Evolutionary conservation across 1,284 basidiomycete species (phyloP).

Genomic region (Papiliotrema fonsecae): DNA sequence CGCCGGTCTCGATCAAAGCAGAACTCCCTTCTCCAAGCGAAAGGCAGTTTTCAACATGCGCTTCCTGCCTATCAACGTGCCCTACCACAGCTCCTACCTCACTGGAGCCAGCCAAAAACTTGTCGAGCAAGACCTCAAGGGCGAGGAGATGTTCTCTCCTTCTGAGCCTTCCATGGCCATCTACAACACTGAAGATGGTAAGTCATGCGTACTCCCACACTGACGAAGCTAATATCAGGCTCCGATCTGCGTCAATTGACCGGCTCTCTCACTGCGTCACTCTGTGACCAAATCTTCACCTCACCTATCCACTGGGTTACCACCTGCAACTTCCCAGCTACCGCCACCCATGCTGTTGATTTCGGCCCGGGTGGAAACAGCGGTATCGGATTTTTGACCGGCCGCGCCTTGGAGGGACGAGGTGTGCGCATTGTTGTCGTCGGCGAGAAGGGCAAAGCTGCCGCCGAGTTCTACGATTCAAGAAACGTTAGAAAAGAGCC

Average conservation of each 20-base stretch:
- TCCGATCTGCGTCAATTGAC: slow-evolving; percentile 67
- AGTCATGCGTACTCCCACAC: slow-evolving; percentile 37
- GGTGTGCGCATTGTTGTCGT: slow-evolving; percentile 83
- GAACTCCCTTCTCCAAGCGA: slow-evolving; percentile 86
- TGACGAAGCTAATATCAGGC: slow-evolving; percentile 52
- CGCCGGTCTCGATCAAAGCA: slow-evolving; percentile 84
- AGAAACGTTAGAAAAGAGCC: slow-evolving; percentile 67
- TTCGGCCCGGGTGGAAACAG: slow-evolving; percentile 93
- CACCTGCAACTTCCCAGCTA: slow-evolving; percentile 80
- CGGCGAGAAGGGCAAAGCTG: slow-evolving; percentile 78
- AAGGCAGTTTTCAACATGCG: slow-evolving; percentile 89
- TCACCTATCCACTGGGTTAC: slow-evolving; percentile 87
- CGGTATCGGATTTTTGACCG: slow-evolving; percentile 87
- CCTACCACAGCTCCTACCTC: slow-evolving; percentile 90
- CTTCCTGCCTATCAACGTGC: slow-evolving; percentile 90
- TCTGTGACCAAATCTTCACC: slow-evolving; percentile 91
- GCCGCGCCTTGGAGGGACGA: slow-evolving; percentile 84
- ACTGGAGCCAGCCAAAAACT: slow-evolving; percentile 70
- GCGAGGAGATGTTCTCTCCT: slow-evolving; percentile 74
- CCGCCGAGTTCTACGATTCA: slow-evolving; percentile 75
- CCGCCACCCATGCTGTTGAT: slow-evolving; percentile 90
- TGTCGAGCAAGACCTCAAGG: slow-evolving; percentile 65
- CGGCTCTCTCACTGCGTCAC: slow-evolving; percentile 68
- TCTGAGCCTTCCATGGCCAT: slow-evolving; percentile 76
- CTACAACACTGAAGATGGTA: slow-evolving; percentile 87